Percentiles rank a stretch among this genome's conserved stretches.
These are phyloP conservation scores for Zelopaecilomyces penicillatus DNA, from an alignment of 2,329 filamentous ascomycete species.

Conservation along the genomic window DNA sequence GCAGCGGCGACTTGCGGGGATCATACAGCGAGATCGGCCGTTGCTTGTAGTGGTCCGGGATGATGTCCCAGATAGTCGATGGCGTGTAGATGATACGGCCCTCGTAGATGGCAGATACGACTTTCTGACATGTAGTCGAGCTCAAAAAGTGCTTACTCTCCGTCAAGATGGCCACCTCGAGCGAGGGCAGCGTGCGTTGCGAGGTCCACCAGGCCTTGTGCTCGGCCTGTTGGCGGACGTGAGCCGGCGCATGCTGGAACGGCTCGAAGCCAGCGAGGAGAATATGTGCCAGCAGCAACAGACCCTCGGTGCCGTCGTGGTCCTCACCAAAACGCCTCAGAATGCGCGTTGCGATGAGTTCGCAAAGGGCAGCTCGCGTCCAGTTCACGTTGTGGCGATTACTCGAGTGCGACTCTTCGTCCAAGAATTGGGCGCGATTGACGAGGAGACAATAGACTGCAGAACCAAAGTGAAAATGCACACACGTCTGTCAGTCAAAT, in stretches of 20 bases:
- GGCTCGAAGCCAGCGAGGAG: constrained; percentile 78
- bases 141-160: constrained; percentile 73
- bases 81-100: constrained; percentile 77
- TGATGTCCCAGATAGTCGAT: constrained; percentile 71
- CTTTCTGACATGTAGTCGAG: constrained; percentile 70
- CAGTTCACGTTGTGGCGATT: constrained; percentile 76
- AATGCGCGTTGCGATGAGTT: constrained; percentile 71
- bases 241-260: constrained; percentile 70
- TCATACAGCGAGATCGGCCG: constrained; percentile 76
- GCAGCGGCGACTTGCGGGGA: constrained; percentile 61
- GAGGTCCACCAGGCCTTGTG: constrained; percentile 39
- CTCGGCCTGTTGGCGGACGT: constrained; percentile 53
- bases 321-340: constrained; percentile 73
- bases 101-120: constrained; percentile 74
- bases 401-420: constrained; percentile 65
- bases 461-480: background rate
- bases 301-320: constrained; percentile 58
- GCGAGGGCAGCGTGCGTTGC: constrained; percentile 59
- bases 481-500: background rate
- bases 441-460: constrained; percentile 75
- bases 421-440: constrained; percentile 70
- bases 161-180: constrained; percentile 76
- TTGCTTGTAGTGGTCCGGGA: constrained; percentile 79
- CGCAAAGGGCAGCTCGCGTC: constrained; percentile 69
- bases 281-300: constrained; percentile 68